Evolutionary conservation across 495 filamentous ascomycete genomes (phyloP).

Genomic region (Xylaria curta): DNA sequence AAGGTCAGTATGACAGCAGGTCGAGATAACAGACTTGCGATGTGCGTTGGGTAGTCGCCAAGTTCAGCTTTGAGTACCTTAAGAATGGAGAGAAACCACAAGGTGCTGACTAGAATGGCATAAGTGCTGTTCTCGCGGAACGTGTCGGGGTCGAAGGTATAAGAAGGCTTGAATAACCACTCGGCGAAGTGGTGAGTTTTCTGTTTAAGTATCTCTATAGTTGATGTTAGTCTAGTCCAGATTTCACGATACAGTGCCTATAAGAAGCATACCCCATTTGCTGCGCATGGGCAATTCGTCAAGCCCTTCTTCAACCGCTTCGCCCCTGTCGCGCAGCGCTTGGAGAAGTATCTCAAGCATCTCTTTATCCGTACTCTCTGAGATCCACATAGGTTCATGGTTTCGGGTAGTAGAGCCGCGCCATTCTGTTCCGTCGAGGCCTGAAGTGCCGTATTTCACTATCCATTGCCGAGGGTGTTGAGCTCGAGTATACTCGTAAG

Average conservation of each 20-base stretch:
- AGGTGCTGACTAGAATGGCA: not conserved
- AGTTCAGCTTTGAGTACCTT: constrained; percentile 4
- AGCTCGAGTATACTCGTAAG: not conserved
- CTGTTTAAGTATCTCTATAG: not conserved
- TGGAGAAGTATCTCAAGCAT: constrained; percentile 18
- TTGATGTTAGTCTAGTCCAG: not conserved
- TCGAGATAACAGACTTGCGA: not conserved
- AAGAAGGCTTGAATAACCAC: constrained; percentile 8
- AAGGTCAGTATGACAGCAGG: not conserved
- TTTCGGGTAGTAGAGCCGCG: not conserved
- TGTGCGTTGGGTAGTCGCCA: not conserved
- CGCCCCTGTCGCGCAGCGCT: constrained; percentile 6
- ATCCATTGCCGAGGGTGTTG: constrained; percentile 6
- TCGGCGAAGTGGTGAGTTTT: not conserved
- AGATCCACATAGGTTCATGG: not conserved
- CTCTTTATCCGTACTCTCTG: constrained; percentile 11
- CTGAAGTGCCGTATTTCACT: not conserved
- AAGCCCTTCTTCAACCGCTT: not conserved
- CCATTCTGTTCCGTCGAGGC: not conserved
- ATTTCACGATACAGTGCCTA: not conserved
- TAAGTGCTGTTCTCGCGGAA: constrained; percentile 12
- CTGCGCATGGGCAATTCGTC: not conserved
- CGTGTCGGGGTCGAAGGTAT: not conserved
- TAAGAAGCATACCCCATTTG: constrained; percentile 3
- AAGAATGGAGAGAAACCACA: constrained; percentile 2